Base-by-base conservation (phyloP, 331 rosid genomes). In the Saraca asoca region DNA sequence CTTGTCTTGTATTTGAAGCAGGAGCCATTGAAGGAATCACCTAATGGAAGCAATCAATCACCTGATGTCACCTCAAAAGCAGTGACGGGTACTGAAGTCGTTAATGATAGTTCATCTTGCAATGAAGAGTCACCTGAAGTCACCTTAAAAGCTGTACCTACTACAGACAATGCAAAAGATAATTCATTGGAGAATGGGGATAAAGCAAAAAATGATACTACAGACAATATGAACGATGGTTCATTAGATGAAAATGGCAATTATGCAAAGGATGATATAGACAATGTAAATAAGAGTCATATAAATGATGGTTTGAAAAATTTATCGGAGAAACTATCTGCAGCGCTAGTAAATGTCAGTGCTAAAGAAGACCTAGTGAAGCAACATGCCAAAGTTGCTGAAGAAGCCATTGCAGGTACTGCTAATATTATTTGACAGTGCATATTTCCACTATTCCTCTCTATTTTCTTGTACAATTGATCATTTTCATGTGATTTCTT, bases 341-440 rank as follows among this genome's bases (percentile, higher is more conserved):
- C 88, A 42, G 97, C 90, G 45, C 95, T 83, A 50, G 85, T 85
- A 48, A 85, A 86, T 76, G 86, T 77, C 62, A 88, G 85, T 54
- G 90, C 88, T 54, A 94, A 88, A 83, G 99, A 94, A 69, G 99
- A 90, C 72, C 85, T 90, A 82, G 99, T 88, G 42, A 85, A 85
- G 78, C 97, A 91, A 76, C 96, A 88, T 68, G 85, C 95, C 54
- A 86, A 81, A 88, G 96, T 91, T 13, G 96, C 97, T 48, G 96
- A 91, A 85, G 97, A 91, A 91, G 97, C 97, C 16, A 85, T 91
- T 69, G 90, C 95, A 68, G 97, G 97, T 91, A 80, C 58, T 12
- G 54, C 31, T 24, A 41, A 43, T 42, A 31, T 34, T 15, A 15
- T 46, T 55, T 50, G 14, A 14, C 54, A 16, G 39, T 53, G 6